Evolutionary conservation across 306 rosid genomes (phyloP).

Genomic region (Spatholobus suberectus): DNA sequence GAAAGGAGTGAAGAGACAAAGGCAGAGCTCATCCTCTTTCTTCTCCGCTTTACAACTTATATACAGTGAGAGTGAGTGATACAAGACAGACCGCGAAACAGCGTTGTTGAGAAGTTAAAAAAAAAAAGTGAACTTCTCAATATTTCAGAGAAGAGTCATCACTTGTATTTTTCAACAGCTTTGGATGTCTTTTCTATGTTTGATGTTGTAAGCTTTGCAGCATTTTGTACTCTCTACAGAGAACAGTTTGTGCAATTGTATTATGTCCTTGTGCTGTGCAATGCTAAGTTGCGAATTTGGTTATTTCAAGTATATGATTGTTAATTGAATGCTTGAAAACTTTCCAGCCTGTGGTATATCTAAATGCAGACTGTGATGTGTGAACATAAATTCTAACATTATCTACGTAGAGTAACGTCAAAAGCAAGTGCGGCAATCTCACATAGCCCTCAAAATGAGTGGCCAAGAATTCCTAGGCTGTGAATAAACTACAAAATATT

Average conservation of each 20-base stretch:
- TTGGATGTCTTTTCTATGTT: conserved; percentile 54
- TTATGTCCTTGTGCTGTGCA: conserved; percentile 37
- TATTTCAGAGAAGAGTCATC: conserved; percentile 54
- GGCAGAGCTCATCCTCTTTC: conserved; percentile 99
- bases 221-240: conserved; percentile 49
- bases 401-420: neutral
- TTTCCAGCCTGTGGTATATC: neutral
- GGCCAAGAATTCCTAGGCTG: neutral
- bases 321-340: neutral
- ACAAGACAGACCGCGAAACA: conserved; percentile 51
- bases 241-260: conserved; percentile 51
- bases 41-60: conserved; percentile 75
- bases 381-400: neutral
- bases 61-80: conserved; percentile 61
- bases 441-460: neutral
- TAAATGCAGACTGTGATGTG: neutral
- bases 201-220: conserved; percentile 78
- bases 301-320: conserved; percentile 3
- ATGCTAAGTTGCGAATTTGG: conserved; percentile 8
- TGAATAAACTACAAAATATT: neutral
- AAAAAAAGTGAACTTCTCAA: conserved; percentile 53
- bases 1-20: conserved; percentile 98
- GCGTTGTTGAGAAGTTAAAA: conserved; percentile 43
- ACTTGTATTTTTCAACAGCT: conserved; percentile 54
- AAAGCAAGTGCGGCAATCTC: neutral